Percentiles rank a stretch among this genome's conserved stretches.
phyloP scores from a whole-genome alignment of 2,329 filamentous ascomycete genomes.

The Penicillium fuscoglaucum region DNA sequence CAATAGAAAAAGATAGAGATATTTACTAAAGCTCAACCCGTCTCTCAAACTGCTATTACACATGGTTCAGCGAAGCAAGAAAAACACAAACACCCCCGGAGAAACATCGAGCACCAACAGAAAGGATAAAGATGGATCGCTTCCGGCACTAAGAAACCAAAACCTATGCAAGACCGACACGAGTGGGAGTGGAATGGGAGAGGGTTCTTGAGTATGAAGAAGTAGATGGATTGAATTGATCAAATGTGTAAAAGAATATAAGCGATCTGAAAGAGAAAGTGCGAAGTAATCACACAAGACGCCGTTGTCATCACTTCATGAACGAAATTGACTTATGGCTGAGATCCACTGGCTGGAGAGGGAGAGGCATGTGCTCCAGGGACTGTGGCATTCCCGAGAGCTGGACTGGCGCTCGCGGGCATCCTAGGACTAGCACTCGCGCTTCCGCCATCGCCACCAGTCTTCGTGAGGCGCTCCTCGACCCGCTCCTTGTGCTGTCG shows the following conservation, averaged over 20 bases:
- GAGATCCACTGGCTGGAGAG: conserved; percentile 15
- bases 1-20: background rate
- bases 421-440: conserved; percentile 16
- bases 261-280: conserved; percentile 16
- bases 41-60: conserved; percentile 10
- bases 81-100: conserved; percentile 8
- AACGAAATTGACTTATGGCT: conserved; percentile 18
- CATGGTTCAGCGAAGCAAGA: background rate
- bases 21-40: background rate
- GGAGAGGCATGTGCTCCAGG: conserved; percentile 7
- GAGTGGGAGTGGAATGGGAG: background rate
- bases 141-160: conserved; percentile 13
- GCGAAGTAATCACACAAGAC: conserved; percentile 14
- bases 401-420: conserved; percentile 21
- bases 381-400: conserved; percentile 5
- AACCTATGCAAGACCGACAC: conserved; percentile 21
- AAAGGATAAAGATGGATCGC: conserved; percentile 16
- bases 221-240: conserved; percentile 8
- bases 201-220: conserved; percentile 5
- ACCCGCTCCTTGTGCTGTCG: conserved; percentile 74
- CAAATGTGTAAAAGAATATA: conserved; percentile 17
- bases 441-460: conserved; percentile 14
- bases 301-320: conserved; percentile 23
- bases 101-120: conserved; percentile 7
- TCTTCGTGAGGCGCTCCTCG: conserved; percentile 49